Conservation (phyloP, 2,329 filamentous ascomycete genomes). For the Trichoderma sp. region DNA sequence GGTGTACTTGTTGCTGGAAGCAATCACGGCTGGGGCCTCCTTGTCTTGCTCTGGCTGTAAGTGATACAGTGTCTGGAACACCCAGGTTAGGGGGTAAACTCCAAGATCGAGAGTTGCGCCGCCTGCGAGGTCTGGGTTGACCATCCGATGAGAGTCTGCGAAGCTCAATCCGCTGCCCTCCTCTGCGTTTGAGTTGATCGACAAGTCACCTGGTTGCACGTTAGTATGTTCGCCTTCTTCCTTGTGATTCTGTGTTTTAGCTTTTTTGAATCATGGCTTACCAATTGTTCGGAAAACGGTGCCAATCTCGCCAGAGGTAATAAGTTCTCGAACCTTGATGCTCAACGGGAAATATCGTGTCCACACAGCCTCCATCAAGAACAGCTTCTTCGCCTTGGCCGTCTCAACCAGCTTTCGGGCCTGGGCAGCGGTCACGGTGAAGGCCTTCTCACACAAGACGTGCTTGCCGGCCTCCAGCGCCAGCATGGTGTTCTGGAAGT, state of each 20-base stretch:
- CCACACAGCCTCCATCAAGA: slow-evolving; percentile 88
- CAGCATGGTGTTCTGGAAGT: slow-evolving; percentile 89
- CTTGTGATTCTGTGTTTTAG: not conserved
- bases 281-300: slow-evolving; percentile 59
- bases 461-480: slow-evolving; percentile 80
- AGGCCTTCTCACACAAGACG: slow-evolving; percentile 86
- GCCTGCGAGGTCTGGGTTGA: slow-evolving; percentile 79
- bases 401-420: slow-evolving; percentile 68
- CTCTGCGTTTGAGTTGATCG: slow-evolving; percentile 56
- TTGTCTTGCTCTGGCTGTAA: slow-evolving; percentile 67
- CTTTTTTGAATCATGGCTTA: slow-evolving; percentile 26
- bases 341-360: slow-evolving; percentile 85
- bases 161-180: slow-evolving; percentile 50
- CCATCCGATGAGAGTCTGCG: slow-evolving; percentile 67
- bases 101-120: slow-evolving; percentile 82
- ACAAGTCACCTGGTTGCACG: slow-evolving; percentile 52
- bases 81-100: slow-evolving; percentile 86
- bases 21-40: slow-evolving; percentile 64
- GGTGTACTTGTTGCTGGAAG: slow-evolving; percentile 68
- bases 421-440: slow-evolving; percentile 81
- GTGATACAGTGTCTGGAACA: slow-evolving; percentile 86
- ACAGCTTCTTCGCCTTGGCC: slow-evolving; percentile 69
- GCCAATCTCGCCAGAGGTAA: slow-evolving; percentile 54
- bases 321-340: slow-evolving; percentile 68
- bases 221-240: not conserved